These are phyloP conservation scores for Abrus precatorius DNA, from an alignment of 306 rosid species.

Conservation along the genomic window DNA sequence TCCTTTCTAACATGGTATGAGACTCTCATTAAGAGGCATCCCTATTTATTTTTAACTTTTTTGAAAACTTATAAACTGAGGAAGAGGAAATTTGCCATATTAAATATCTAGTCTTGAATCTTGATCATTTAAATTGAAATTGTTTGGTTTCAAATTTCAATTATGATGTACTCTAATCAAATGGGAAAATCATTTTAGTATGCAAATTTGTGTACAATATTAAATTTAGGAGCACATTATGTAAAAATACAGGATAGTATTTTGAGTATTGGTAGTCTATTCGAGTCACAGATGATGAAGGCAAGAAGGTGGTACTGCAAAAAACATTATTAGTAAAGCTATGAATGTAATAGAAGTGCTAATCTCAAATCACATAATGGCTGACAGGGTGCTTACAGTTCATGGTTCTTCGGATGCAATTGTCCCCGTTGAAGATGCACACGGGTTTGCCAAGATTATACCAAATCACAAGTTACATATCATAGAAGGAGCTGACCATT, in stretches of 20 bases:
- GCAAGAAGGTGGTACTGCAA: conserved; percentile 10
- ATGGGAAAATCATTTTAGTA: neutral
- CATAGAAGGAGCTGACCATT: conserved; percentile 76
- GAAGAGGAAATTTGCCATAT: neutral
- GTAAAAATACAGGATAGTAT: neutral
- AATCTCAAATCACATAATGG: conserved; percentile 32
- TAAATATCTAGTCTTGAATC: neutral
- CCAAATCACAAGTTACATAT: conserved; percentile 76
- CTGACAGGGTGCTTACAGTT: conserved; percentile 76
- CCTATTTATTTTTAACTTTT: neutral
- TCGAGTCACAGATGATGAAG: neutral
- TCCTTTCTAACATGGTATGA: neutral
- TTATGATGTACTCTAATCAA: neutral
- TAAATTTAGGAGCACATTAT: neutral
- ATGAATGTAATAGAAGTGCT: conserved; percentile 29
- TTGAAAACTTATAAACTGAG: neutral
- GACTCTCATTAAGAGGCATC: neutral
- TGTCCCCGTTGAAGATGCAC: conserved; percentile 68
- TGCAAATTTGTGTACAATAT: conserved; percentile 34
- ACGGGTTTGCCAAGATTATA: conserved; percentile 70
- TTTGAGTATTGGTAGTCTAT: conserved; percentile 5
- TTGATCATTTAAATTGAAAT: neutral
- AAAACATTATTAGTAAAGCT: neutral
- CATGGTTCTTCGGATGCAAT: conserved; percentile 78
- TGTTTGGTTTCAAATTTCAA: neutral